Evolutionary conservation across 2,329 filamentous ascomycete species (phyloP).

Genomic region (Tolypocladium album): DNA sequence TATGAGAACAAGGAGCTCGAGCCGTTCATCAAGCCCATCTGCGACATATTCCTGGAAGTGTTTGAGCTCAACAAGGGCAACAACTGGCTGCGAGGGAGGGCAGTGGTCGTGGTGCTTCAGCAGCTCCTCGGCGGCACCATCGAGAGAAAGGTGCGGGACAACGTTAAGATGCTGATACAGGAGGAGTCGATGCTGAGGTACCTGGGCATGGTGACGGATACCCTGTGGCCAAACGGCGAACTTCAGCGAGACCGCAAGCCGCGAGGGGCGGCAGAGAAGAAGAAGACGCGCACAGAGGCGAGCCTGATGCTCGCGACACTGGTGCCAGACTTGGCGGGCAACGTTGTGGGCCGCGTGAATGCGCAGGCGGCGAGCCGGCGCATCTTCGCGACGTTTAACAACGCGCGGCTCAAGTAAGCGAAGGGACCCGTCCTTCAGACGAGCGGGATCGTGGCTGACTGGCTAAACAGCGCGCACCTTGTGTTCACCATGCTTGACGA

Average conservation of each 20-base stretch:
- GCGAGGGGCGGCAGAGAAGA: slow-evolving; percentile 62
- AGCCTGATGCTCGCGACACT: slow-evolving; percentile 81
- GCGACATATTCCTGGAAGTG: slow-evolving; percentile 90
- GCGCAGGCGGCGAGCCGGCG: slow-evolving; percentile 82
- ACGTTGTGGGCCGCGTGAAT: slow-evolving; percentile 86
- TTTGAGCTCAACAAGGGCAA: slow-evolving; percentile 93
- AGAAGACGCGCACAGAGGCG: slow-evolving; percentile 74
- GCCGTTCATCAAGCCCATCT: slow-evolving; percentile 97
- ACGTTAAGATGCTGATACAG: slow-evolving; percentile 59
- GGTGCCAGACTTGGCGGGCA: slow-evolving; percentile 81
- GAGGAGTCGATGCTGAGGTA: slow-evolving; percentile 74
- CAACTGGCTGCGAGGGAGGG: slow-evolving; percentile 92
- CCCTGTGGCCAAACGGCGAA: slow-evolving; percentile 70
- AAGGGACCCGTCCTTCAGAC: not conserved
- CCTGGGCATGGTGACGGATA: slow-evolving; percentile 60
- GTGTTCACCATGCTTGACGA: slow-evolving; percentile 64
- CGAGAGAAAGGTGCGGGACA: slow-evolving; percentile 87
- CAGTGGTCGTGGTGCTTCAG: slow-evolving; percentile 91
- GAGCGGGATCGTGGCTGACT: slow-evolving; percentile 6
- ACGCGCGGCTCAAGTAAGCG: slow-evolving; percentile 73
- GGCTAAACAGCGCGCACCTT: slow-evolving; percentile 48
- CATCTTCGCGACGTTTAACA: slow-evolving; percentile 86
- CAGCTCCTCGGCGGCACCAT: slow-evolving; percentile 93
- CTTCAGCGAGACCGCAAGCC: slow-evolving; percentile 37
- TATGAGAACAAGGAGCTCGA: slow-evolving; percentile 85